A percentile compares a stretch with the other conserved stretches of the same genome.
phyloP scores from a whole-genome alignment of 495 filamentous ascomycete species.

The Penicillium coprophilum region DNA sequence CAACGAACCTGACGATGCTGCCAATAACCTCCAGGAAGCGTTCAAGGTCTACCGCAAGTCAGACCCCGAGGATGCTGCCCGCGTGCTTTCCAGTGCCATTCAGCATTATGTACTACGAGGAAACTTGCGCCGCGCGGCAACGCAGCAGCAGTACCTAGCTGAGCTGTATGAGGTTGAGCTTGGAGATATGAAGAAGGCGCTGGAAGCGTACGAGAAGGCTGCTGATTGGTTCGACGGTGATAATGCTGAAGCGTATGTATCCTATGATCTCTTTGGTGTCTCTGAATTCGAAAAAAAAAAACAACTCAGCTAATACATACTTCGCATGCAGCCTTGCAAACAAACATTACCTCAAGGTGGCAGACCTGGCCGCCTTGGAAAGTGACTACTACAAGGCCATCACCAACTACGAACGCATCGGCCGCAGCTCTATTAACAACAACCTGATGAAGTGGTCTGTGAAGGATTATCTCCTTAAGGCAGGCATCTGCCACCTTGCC shows the following conservation, averaged over 20 bases:
- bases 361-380: constrained; percentile 79
- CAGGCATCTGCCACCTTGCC: constrained; percentile 79
- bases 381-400: constrained; percentile 79
- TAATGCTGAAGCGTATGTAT: constrained; percentile 76
- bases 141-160: constrained; percentile 79
- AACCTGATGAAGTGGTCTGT: constrained; percentile 87
- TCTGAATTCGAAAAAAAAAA: neutral
- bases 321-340: constrained; percentile 66
- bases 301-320: constrained; percentile 7
- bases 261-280: neutral
- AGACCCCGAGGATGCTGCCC: constrained; percentile 72
- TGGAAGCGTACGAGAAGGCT: constrained; percentile 75
- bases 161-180: constrained; percentile 80
- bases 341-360: constrained; percentile 85
- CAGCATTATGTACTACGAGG: constrained; percentile 77
- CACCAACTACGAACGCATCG: constrained; percentile 77
- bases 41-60: constrained; percentile 85
- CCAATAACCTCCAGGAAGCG: constrained; percentile 73
- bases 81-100: constrained; percentile 72
- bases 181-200: constrained; percentile 70
- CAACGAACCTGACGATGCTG: constrained; percentile 85
- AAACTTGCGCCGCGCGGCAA: constrained; percentile 84
- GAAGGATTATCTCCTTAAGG: constrained; percentile 91
- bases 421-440: constrained; percentile 67
- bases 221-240: constrained; percentile 86